Evolutionary conservation across 2,329 filamentous ascomycete species (phyloP).

Genomic region (Talaromyces sp.): DNA sequence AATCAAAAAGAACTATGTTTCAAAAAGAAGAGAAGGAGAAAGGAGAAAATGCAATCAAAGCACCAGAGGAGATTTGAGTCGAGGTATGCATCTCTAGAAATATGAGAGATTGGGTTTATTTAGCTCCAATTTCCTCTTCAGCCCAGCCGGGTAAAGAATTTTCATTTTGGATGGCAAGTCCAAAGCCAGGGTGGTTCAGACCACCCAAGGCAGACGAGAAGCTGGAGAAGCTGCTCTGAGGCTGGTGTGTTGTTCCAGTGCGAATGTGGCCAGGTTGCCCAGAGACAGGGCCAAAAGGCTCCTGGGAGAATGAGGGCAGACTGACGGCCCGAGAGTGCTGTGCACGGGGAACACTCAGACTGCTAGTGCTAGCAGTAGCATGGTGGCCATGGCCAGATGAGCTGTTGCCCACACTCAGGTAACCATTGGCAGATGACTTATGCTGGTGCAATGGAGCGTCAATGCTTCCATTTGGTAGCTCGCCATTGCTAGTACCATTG

Average conservation of each 20-base stretch:
- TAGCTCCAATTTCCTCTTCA: slow-evolving; percentile 64
- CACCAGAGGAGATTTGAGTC: slow-evolving; percentile 22
- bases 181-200: slow-evolving; percentile 60
- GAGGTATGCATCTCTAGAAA: slow-evolving; percentile 16
- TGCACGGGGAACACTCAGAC: slow-evolving; percentile 56
- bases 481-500: slow-evolving; percentile 69
- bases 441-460: slow-evolving; percentile 36
- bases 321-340: slow-evolving; percentile 83
- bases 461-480: slow-evolving; percentile 59
- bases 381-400: slow-evolving; percentile 75
- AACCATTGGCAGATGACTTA: slow-evolving; percentile 64
- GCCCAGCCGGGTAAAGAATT: slow-evolving; percentile 64
- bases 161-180: slow-evolving; percentile 62
- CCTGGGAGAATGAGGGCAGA: slow-evolving; percentile 72
- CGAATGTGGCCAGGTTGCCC: slow-evolving; percentile 39
- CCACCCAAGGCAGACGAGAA: slow-evolving; percentile 62
- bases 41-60: slow-evolving; percentile 22
- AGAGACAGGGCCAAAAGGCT: slow-evolving; percentile 53
- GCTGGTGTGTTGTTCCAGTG: slow-evolving; percentile 42
- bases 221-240: slow-evolving; percentile 59
- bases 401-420: slow-evolving; percentile 53
- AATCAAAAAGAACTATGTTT: slow-evolving; percentile 24
- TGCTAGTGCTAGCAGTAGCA: slow-evolving; percentile 64
- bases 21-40: slow-evolving; percentile 18
- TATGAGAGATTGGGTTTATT: slow-evolving; percentile 40